Evolutionary conservation across 371 early-diverging fungal genomes (phyloP).

Genomic region (Dinochytrium kinnereticum): DNA sequence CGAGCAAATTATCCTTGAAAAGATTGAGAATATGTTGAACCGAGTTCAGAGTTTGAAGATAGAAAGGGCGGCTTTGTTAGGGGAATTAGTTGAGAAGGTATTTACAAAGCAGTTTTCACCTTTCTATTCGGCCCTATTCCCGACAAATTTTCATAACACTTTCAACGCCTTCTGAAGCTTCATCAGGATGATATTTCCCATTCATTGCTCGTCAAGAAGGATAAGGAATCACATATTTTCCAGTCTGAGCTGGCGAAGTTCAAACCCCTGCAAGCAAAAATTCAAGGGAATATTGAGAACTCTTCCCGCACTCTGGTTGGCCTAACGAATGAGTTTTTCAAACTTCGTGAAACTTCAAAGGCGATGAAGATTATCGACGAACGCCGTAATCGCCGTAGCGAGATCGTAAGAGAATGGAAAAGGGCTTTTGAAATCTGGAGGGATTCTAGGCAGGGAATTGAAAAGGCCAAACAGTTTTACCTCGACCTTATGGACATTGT

Average conservation of each 20-base stretch:
- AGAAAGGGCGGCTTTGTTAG: slow-evolving; percentile 75
- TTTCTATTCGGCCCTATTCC: background rate
- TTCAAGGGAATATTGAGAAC: slow-evolving; percentile 74
- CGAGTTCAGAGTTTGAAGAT: slow-evolving; percentile 63
- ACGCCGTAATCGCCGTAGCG: slow-evolving; percentile 69
- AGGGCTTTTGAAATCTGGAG: slow-evolving; percentile 62
- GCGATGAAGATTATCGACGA: slow-evolving; percentile 69
- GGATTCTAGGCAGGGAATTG: slow-evolving; percentile 72
- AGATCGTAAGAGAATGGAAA: slow-evolving; percentile 54
- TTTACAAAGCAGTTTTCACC: background rate
- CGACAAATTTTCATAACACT: background rate
- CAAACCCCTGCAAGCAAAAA: slow-evolving; percentile 73
- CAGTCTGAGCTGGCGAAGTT: slow-evolving; percentile 89
- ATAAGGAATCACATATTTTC: slow-evolving; percentile 85
- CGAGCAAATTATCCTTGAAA: slow-evolving; percentile 73
- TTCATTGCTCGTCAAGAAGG: slow-evolving; percentile 80
- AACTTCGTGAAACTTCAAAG: slow-evolving; percentile 77
- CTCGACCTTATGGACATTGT: slow-evolving; percentile 69
- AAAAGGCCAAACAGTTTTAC: slow-evolving; percentile 79
- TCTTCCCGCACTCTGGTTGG: slow-evolving; percentile 79
- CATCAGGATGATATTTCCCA: slow-evolving; percentile 90
- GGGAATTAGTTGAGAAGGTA: slow-evolving; percentile 84
- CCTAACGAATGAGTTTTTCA: slow-evolving; percentile 70
- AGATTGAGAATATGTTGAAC: slow-evolving; percentile 63
- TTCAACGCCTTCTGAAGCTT: slow-evolving; percentile 54